Conservation (phyloP, 139 green algal genomes). For the Desmodesmus armatus region DNA sequence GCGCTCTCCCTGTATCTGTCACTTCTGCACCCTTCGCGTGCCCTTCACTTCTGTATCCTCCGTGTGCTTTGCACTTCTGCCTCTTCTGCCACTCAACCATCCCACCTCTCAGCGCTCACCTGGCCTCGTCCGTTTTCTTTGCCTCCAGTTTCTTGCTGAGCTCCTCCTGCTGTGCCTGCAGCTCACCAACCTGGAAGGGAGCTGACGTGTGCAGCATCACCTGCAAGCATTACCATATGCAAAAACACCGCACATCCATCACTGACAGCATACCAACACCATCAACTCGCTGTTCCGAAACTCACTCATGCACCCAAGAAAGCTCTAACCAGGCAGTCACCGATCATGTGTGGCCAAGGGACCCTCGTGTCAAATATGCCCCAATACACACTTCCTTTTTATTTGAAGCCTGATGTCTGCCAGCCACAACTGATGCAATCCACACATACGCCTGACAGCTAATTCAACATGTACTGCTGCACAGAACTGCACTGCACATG, state of each 20-base stretch:
- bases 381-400: too few relatives aligned
- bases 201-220: background rate
- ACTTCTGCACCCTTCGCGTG: too few relatives aligned
- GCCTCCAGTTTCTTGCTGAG: background rate
- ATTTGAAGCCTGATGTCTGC: too few relatives aligned
- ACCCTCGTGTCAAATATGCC: too few relatives aligned
- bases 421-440: background rate
- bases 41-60: too few relatives aligned
- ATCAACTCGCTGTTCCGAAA: background rate
- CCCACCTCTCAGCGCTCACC: background rate
- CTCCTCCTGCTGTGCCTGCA: slow-evolving; percentile 6
- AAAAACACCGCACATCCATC: background rate
- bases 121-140: background rate
- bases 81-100: background rate
- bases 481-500: background rate
- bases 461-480: background rate
- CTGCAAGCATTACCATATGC: background rate
- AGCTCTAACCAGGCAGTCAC: background rate
- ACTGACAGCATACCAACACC: background rate
- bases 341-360: too few relatives aligned
- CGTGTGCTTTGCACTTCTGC: background rate
- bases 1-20: too few relatives aligned
- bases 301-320: background rate
- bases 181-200: slow-evolving; percentile 25
- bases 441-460: background rate